A percentile compares a stretch with the other conserved stretches of the same genome.
phyloP scores from a whole-genome alignment of 805 yeast species.

The Pichia sporocuriosa region DNA sequence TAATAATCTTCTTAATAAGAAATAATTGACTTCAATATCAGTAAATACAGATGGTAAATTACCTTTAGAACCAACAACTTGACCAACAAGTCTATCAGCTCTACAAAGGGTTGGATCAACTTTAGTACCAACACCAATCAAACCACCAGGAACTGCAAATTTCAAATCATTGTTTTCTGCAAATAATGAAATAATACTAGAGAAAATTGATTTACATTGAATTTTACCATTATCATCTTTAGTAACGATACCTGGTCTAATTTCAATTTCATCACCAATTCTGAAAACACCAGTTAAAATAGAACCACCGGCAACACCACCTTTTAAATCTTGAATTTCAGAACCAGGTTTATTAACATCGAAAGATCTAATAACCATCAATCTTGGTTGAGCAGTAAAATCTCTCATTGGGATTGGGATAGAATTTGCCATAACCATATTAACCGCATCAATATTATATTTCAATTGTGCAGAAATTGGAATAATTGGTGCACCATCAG shows the following conservation, averaged over 20 bases:
- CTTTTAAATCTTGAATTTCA: conserved; percentile 92
- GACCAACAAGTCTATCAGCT: conserved; percentile 98
- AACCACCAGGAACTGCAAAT: conserved; percentile 99
- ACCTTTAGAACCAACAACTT: conserved; percentile 97
- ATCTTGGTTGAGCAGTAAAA: conserved; percentile 86
- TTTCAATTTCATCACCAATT: conserved; percentile 96
- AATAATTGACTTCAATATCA: conserved; percentile 95
- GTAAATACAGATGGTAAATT: conserved; percentile 93
- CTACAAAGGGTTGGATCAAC: conserved; percentile 98
- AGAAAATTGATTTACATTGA: conserved; percentile 92
- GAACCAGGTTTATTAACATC: conserved; percentile 99
- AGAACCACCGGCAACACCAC: conserved; percentile 99
- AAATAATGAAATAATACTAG: conserved; percentile 86
- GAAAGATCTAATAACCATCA: conserved; percentile 95
- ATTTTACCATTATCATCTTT: conserved; percentile 83
- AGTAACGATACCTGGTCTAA: conserved; percentile 98
- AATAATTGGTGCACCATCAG: conserved; percentile 98
- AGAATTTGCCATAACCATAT: conserved; percentile 88
- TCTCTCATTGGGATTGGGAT: conserved; percentile 97
- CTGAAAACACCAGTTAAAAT: conserved; percentile 95
- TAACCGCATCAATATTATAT: conserved; percentile 97
- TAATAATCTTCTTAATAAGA: conserved; percentile 88
- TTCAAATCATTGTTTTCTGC: conserved; percentile 97
- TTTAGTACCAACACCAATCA: conserved; percentile 98
- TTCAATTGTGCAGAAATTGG: conserved; percentile 98